Base-by-base conservation (phyloP, 2,329 filamentous ascomycete genomes). In the Neonectria hederae region DNA sequence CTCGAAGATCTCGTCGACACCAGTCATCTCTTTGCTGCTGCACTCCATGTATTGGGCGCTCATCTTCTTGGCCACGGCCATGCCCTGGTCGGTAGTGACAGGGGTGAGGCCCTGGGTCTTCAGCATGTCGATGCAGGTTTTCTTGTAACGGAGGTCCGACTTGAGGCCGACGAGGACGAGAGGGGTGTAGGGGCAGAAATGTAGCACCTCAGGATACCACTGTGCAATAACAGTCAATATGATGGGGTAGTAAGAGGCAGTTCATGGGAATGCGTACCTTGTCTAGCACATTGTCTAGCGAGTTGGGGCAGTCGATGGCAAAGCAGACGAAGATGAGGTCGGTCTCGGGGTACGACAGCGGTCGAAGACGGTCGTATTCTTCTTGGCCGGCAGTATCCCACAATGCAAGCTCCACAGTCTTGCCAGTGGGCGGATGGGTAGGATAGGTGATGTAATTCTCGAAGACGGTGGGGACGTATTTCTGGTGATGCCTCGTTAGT, bases 381-480 rank as follows among this genome's bases (percentile, higher is more conserved):
- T 99, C 96, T 81, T 99, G 96, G 42, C 96, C 96, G 74, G 96
- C 96, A 28, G 96, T 99, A 81, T 99, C 96, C 96, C 96, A 99
- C 56, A 99, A 87, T 43, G 96, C 96, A 66, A 99, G 88, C 83
- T 99, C 96, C 71, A 99, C 94, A 62, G 91, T 94, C 86, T 97
- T 98, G 76, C 95, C 94, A 13, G 91, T 92, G 48, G 90, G 88
- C 69, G 90, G 89, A 82, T 99, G 96, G 65, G 90, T 92, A 62
- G 95, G 97, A 80, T 97, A 95, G 59, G 96, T 97, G 82, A 99
- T 98, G 87, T 99, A 99, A 84, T 99, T 99, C 78, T 99, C 96
- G 79, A 99, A 99, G 56, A 99, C 96, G 2, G 96, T 99, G 4
- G 96, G 96, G 43, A 99, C 96, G 76, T 99, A 99, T 98, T 97